Evolutionary conservation across 2,329 filamentous ascomycete species (phyloP), one percentile per base, ranked within the genome.

Genomic region (Ilyonectria sp.): DNA sequence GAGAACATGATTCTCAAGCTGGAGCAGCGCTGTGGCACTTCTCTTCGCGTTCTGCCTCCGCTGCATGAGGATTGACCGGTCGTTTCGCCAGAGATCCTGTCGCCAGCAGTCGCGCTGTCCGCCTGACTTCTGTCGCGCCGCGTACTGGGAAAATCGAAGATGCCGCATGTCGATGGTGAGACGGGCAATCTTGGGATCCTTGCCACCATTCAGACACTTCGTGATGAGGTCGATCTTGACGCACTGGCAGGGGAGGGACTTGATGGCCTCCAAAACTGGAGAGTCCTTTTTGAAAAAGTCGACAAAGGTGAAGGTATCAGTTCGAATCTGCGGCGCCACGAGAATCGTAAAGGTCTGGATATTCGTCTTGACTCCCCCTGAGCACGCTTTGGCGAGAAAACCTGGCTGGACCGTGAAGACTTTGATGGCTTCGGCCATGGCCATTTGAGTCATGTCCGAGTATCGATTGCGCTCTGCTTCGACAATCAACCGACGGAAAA

Each of bases 331-430:
- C 1, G 82, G 82, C 17, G 77, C 77, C 53, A 87, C 71, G 37
- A 83, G 79, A 53, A 87, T 75, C 3, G 79, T 82, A 26, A 88
- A 72, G 1, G 80, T 85, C 63, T 82, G 78, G 3, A 87, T 74
- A 53, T 76, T 76, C 19, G 73, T 62, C 54, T 61, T 65, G n/a
- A 59, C 67, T 10, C 74, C 46, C 2, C 65, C 62, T 10, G 61
- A 17, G 6, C 74, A 60, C 0, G 67, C 74, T 2, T 54, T 54
- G 0, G 55, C 37, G 43, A 72, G 49, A 2, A 77, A 71, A 1
- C 67, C 65, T 1, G 50, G 43, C 17, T 59, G n/a, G 11, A 52
- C 53, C 9, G 70, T 72, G 69, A 86, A 85, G 55, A 79, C 74
- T 31, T 73, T 63, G 37, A 86, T 77, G 8, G 83, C 82, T 3